Evolutionary conservation across 495 filamentous ascomycete genomes (phyloP).

Genomic region (Aspergillus olivimuriae): DNA sequence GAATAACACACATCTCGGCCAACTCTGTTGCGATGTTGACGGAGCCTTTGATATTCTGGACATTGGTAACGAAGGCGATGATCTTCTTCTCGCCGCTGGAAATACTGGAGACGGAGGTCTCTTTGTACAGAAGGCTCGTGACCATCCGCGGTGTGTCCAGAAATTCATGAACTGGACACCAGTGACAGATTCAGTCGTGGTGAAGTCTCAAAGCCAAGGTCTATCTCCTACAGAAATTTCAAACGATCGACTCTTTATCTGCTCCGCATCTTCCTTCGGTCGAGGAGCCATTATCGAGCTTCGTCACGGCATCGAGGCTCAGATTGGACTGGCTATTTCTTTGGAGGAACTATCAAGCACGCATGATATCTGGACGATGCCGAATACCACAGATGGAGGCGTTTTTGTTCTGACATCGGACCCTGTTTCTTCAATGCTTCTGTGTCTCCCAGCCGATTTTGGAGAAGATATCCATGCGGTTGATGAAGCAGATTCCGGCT

Average conservation of each 20-base stretch:
- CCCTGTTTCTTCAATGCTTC: constrained; percentile 32
- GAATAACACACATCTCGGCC: constrained; percentile 29
- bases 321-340: constrained; percentile 50
- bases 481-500: constrained; percentile 37
- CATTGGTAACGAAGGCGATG: constrained; percentile 50
- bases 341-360: constrained; percentile 30
- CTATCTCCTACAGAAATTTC: constrained; percentile 15
- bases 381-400: constrained; percentile 34
- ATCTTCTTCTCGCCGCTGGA: constrained; percentile 76
- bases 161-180: constrained; percentile 82
- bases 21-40: constrained; percentile 40
- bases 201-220: constrained; percentile 21
- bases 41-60: constrained; percentile 41
- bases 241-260: constrained; percentile 33
- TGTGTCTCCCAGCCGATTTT: constrained; percentile 26
- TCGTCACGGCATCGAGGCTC: constrained; percentile 64
- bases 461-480: constrained; percentile 33
- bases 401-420: constrained; percentile 34
- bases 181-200: constrained; percentile 59
- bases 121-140: constrained; percentile 56
- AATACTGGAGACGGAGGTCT: constrained; percentile 73
- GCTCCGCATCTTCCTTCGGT: constrained; percentile 32
- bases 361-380: constrained; percentile 44
- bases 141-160: constrained; percentile 45
- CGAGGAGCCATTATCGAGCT: constrained; percentile 64